phyloP scores from a whole-genome alignment of 1,284 basidiomycete genomes.

The Naganishia sp. region DNA sequence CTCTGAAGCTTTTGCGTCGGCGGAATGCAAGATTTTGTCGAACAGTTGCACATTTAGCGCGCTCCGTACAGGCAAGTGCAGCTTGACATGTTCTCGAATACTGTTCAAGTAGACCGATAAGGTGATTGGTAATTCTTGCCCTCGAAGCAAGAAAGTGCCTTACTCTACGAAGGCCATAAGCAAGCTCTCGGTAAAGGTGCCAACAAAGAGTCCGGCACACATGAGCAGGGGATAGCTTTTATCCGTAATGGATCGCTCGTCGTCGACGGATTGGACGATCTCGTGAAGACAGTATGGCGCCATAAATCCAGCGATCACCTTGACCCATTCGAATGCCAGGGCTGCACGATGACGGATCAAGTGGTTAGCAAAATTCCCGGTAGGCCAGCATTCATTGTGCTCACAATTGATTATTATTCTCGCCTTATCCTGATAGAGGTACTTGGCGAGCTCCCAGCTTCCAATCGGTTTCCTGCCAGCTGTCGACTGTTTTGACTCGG shows the following conservation, averaged over 20 bases:
- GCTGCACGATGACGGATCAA: conserved; percentile 34
- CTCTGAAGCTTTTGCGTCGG: conserved; percentile 49
- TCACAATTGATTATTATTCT: conserved; percentile 41
- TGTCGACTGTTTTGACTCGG: conserved; percentile 4
- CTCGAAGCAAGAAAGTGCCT: conserved; percentile 31
- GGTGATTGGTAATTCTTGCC: not conserved
- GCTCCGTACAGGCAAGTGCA: not conserved
- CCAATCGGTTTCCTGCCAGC: conserved; percentile 31
- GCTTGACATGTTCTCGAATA: conserved; percentile 47
- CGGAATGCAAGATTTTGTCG: conserved; percentile 48
- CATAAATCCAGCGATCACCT: conserved; percentile 41
- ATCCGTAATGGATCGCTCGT: conserved; percentile 35
- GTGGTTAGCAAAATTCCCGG: not conserved
- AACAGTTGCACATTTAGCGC: conserved; percentile 41
- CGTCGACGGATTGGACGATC: conserved; percentile 44
- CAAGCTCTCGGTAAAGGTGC: conserved; percentile 43
- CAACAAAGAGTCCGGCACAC: conserved; percentile 49
- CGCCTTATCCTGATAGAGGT: conserved; percentile 43
- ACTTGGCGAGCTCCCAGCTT: conserved; percentile 42
- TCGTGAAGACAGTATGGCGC: conserved; percentile 46
- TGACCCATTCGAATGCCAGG: conserved; percentile 41
- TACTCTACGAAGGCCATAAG: conserved; percentile 1
- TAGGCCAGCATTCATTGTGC: conserved; percentile 10
- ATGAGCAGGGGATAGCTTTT: conserved; percentile 49
- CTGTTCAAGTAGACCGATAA: conserved; percentile 26